A percentile compares a stretch with the other conserved stretches of the same genome.
phyloP scores from a whole-genome alignment of 1,139 yeast species.

The Yamadazyma songkhlaensis region DNA sequence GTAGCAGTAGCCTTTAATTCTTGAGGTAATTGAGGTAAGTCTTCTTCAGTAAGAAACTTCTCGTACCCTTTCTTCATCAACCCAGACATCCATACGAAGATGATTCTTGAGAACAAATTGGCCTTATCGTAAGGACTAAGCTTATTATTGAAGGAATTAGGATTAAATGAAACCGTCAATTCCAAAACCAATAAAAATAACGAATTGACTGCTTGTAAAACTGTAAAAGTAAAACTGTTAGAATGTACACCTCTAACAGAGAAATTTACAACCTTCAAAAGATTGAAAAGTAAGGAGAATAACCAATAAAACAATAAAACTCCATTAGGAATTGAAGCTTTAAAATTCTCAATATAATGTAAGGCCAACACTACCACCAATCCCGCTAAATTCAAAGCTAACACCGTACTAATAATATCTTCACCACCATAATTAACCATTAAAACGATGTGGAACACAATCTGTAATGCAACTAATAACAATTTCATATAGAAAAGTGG shows the following conservation, averaged over 20 bases:
- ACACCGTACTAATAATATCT: conserved; percentile 46
- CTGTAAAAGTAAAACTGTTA: conserved; percentile 40
- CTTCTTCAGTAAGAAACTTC: conserved; percentile 69
- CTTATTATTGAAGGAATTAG: conserved; percentile 39
- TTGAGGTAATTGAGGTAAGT: conserved; percentile 77
- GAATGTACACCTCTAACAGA: conserved; percentile 42
- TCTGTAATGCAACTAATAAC: conserved; percentile 38
- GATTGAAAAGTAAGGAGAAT: conserved; percentile 43
- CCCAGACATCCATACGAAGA: conserved; percentile 91
- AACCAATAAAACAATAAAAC: conserved; percentile 78
- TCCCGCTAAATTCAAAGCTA: conserved; percentile 36
- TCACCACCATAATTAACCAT: conserved; percentile 21
- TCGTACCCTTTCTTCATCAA: conserved; percentile 83
- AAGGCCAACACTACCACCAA: conserved; percentile 51
- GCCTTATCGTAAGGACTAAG: conserved; percentile 73
- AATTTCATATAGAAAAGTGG: conserved; percentile 46
- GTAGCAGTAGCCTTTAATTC: conserved; percentile 55
- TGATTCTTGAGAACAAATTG: conserved; percentile 72
- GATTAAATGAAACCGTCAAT: conserved; percentile 36
- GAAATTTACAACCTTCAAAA: conserved; percentile 41
- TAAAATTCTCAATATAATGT: conserved; percentile 71
- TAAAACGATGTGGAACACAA: conserved; percentile 29
- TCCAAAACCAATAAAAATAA: conserved; percentile 54
- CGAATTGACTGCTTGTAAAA: conserved; percentile 49
- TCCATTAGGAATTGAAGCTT: conserved; percentile 65